Evolutionary conservation across 192 early-diverging fungal species (phyloP), one percentile per base, ranked within the genome.

Genomic region (Backusella parvicylindrica): DNA sequence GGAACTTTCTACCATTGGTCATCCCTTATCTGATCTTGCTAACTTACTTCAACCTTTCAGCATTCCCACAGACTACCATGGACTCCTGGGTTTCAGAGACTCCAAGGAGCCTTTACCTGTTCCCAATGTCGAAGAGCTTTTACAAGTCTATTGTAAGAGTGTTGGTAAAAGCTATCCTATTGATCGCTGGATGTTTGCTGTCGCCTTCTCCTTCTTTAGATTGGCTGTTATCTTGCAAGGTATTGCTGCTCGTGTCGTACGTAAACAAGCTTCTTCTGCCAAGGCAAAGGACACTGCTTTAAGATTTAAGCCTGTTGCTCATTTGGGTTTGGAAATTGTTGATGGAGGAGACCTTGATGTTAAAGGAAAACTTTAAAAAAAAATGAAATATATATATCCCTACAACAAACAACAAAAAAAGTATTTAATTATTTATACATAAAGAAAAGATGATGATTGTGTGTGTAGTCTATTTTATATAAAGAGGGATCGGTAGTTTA

Each of bases 1-100:
- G 96, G 90, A 96, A 87, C 77, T 94, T 32, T 94, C 93, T 35
- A 97, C 97, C 2, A 89, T 97, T 56, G 96, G 96, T 6, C 94
- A 99, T 75, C 97, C 96, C 49, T 89, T 93, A 40, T 90, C 94
- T 3, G 97, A 99, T 77, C 84, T 99, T 28, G 93, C 95, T 43
- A 98, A 96, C 75, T 70, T 96, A 69, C 80, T 97, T 60, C 87
- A 93, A 78, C 92, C 90, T 23, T 94, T 89, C 70, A 90, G 91
- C 73, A 43, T 86, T 6, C 86, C 89, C 9, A 77, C 64, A 0
- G 37, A 47, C 53, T 60, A 60, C 3, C 7, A 60, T 3, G 68
- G 68, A 8, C 9, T 70, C 3, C 8, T 70, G 15, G 92, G 92
- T 0, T 81, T 92, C 63, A 75, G 64, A 15, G 84, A 78, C 32